phyloP scores from a whole-genome alignment of 495 filamentous ascomycete genomes.

The Penicillium dipodomyicola region DNA sequence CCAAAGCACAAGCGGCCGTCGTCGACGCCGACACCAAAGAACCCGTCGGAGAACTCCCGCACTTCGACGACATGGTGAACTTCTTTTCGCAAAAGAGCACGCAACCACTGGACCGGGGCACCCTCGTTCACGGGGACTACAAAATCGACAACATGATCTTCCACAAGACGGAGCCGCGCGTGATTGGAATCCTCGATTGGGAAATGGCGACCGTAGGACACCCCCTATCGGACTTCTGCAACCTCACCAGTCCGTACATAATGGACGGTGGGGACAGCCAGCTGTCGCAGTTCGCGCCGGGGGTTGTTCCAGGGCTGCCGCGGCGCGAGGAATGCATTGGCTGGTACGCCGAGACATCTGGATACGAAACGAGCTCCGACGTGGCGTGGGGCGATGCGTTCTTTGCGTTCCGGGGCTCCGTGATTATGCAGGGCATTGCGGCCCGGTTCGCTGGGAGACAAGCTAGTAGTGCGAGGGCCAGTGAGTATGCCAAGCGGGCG shows the following conservation, averaged over 20 bases:
- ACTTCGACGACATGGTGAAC: slow-evolving; percentile 72
- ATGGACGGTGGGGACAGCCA: slow-evolving; percentile 44
- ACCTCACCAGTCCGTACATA: slow-evolving; percentile 69
- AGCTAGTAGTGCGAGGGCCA: slow-evolving; percentile 82
- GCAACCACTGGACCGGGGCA: slow-evolving; percentile 75
- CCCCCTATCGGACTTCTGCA: slow-evolving; percentile 82
- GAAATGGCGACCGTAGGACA: slow-evolving; percentile 97
- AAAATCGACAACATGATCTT: slow-evolving; percentile 98
- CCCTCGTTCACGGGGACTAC: slow-evolving; percentile 91
- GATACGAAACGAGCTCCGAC: slow-evolving; percentile 60
- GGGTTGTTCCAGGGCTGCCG: slow-evolving; percentile 70
- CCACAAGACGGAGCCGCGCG: slow-evolving; percentile 79
- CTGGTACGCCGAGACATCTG: slow-evolving; percentile 76
- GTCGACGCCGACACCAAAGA: slow-evolving; percentile 72
- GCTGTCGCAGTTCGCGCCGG: slow-evolving; percentile 55
- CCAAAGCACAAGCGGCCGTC: slow-evolving; percentile 68
- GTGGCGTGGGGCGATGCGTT: slow-evolving; percentile 64
- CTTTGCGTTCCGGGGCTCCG: slow-evolving; percentile 62
- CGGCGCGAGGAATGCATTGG: slow-evolving; percentile 61
- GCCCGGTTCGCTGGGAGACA: slow-evolving; percentile 80
- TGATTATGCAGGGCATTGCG: slow-evolving; percentile 93
- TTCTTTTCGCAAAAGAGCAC: slow-evolving; percentile 66
- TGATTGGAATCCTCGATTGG: slow-evolving; percentile 96
- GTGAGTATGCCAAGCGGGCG: slow-evolving; percentile 63
- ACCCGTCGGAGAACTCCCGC: slow-evolving; percentile 77